phyloP scores from a whole-genome alignment of 768 basidiomycete genomes.

The Leccinum boreale region DNA sequence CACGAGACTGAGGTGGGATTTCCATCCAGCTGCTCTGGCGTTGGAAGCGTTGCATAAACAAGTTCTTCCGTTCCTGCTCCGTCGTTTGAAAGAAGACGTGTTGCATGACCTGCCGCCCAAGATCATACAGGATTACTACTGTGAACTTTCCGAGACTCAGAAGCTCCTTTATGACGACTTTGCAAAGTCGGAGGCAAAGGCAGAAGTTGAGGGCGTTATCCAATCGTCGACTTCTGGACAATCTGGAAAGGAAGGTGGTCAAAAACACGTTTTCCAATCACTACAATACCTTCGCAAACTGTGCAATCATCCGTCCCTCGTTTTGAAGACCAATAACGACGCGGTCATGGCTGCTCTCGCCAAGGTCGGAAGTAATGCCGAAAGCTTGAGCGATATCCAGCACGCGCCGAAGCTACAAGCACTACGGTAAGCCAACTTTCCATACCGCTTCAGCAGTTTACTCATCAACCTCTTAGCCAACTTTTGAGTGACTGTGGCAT shows the following conservation, averaged over 20 bases:
- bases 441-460: neutral
- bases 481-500: slow-evolving; percentile 93
- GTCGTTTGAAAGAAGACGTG: slow-evolving; percentile 96
- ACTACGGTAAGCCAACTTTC: slow-evolving; percentile 57
- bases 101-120: slow-evolving; percentile 94
- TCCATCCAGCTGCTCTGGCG: slow-evolving; percentile 74
- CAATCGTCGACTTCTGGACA: slow-evolving; percentile 37
- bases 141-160: slow-evolving; percentile 93
- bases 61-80: slow-evolving; percentile 95
- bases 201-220: slow-evolving; percentile 63
- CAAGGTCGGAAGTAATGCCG: slow-evolving; percentile 45
- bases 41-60: slow-evolving; percentile 97
- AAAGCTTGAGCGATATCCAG: slow-evolving; percentile 70
- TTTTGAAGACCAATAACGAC: slow-evolving; percentile 69
- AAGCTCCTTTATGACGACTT: slow-evolving; percentile 95
- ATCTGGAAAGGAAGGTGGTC: slow-evolving; percentile 42
- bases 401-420: slow-evolving; percentile 95
- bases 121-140: slow-evolving; percentile 99
- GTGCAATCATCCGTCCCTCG: slow-evolving; percentile 94
- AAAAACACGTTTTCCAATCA: slow-evolving; percentile 95
- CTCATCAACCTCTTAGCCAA: slow-evolving; percentile 57
- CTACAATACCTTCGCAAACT: slow-evolving; percentile 95
- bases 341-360: slow-evolving; percentile 56
- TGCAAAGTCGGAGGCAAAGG: slow-evolving; percentile 68
- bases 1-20: neutral